Evolutionary conservation across 2,329 filamentous ascomycete species (phyloP), one percentile per base, ranked within the genome.

Genomic region (Hypomyces rosellus): DNA sequence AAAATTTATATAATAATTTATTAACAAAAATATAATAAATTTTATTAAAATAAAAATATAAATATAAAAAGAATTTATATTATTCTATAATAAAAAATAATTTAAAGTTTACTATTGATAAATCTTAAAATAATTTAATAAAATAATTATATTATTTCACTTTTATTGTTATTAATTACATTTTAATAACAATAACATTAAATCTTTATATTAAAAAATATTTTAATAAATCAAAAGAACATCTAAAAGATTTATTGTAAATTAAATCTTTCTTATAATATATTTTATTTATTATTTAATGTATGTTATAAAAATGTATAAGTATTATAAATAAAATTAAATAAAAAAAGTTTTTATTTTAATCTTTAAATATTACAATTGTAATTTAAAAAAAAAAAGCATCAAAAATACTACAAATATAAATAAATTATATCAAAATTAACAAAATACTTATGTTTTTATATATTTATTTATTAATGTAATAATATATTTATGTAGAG

Each of bases 71-170:
- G 22, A n/a, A n/a, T n/a, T n/a, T n/a, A n/a, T n/a, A n/a, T 25
- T 25, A 25, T 25, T 25, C 4, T 4, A 25, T 25, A 25, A 25
- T 25, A 25, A 25, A 38, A 38, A 38, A 38, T 49, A 41, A 34
- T 40, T 44, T 40, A 42, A 42, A 37, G 34, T 38, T 41, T 36
- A 14, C n/a, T 43, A 44, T 45, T 41, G n/a, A 41, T 45, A 34
- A 36, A 46, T 34, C n/a, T 16, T 20, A 12, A n/a, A 42, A 42
- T 16, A 3, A 11, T 37, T 45, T 33, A 16, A 20, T 34, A 44
- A 41, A 45, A 45, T 30, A 25, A 34, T 36, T 33, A 36, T n/a
- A n/a, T n/a, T n/a, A n/a, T n/a, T n/a, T n/a, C n/a, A 45, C 16
- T 36, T 44, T 36, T 14, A 38, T 30, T 39, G 34, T 38, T 46